Conservation (phyloP, 805 yeast species). For the Maudiozyma bulderi region DNA sequence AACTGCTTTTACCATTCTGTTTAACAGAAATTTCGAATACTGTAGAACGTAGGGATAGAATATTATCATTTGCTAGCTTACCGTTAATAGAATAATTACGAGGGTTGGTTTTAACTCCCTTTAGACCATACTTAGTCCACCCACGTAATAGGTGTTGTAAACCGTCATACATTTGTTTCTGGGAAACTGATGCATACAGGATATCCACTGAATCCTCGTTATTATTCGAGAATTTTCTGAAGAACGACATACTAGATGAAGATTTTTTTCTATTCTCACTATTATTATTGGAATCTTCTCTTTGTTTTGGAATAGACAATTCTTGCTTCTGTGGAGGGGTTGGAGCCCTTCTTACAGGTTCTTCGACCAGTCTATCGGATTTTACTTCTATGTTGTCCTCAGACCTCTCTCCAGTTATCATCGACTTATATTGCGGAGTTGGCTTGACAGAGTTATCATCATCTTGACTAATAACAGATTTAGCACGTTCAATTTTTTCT, state of each 20-base stretch:
- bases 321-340: constrained; percentile 2
- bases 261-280: constrained; percentile 5
- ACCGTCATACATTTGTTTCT: constrained; percentile 54
- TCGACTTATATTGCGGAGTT: not conserved
- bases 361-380: not conserved
- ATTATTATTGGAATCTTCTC: constrained; percentile 1
- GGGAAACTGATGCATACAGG: constrained; percentile 27
- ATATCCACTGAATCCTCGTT: constrained; percentile 1
- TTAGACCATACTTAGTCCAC: constrained; percentile 66
- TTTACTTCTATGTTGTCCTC: not conserved
- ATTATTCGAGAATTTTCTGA: constrained; percentile 28
- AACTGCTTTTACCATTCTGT: constrained; percentile 40
- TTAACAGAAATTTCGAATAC: constrained; percentile 47
- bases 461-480: not conserved
- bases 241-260: constrained; percentile 21
- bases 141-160: constrained; percentile 50
- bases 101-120: constrained; percentile 40
- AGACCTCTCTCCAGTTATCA: not conserved
- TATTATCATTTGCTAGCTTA: constrained; percentile 49
- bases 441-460: not conserved
- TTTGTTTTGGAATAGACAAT: constrained; percentile 9
- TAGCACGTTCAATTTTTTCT: not conserved
- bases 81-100: constrained; percentile 44
- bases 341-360: constrained; percentile 1
- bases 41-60: constrained; percentile 54